Evolutionary conservation across 192 early-diverging fungal species (phyloP).

Genomic region (Chytriomyces confervae): DNA sequence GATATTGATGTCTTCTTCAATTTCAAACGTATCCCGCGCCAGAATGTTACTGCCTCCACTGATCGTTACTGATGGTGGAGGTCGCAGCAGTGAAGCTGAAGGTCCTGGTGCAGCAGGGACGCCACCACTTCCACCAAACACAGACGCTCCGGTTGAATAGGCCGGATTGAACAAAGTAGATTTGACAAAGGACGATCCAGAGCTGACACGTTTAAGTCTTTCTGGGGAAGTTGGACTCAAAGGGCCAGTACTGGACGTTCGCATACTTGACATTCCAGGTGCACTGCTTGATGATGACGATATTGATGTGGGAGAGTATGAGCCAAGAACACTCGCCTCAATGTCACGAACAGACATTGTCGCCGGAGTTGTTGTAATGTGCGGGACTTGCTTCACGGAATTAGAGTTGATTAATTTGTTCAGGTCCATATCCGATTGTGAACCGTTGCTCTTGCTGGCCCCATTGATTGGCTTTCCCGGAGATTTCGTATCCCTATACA

Average conservation of each 20-base stretch:
- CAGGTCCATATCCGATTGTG: no score
- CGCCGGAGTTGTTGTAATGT: no score
- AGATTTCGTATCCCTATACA: constrained; percentile 33
- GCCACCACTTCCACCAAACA: no score
- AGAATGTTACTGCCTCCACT: neutral
- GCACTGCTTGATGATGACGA: no score
- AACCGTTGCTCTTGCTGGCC: no score
- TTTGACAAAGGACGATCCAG: constrained; percentile 22
- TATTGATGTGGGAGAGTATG: no score
- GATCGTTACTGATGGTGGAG: neutral
- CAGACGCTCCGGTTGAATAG: neutral
- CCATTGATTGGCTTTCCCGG: neutral
- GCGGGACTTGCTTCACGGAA: no score
- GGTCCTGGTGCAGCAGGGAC: neutral
- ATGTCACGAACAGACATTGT: no score
- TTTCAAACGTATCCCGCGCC: neutral
- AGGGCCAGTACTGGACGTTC: no score
- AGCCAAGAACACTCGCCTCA: no score
- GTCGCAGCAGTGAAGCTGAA: neutral
- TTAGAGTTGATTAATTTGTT: no score
- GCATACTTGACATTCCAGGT: no score
- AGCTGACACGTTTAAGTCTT: constrained; percentile 22
- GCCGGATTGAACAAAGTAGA: constrained; percentile 23
- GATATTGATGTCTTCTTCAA: constrained; percentile 20
- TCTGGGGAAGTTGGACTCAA: constrained; percentile 2